These are phyloP conservation scores for Penicillium sp. DNA, from an alignment of 2,329 filamentous ascomycete genomes.

Conservation along the genomic window DNA sequence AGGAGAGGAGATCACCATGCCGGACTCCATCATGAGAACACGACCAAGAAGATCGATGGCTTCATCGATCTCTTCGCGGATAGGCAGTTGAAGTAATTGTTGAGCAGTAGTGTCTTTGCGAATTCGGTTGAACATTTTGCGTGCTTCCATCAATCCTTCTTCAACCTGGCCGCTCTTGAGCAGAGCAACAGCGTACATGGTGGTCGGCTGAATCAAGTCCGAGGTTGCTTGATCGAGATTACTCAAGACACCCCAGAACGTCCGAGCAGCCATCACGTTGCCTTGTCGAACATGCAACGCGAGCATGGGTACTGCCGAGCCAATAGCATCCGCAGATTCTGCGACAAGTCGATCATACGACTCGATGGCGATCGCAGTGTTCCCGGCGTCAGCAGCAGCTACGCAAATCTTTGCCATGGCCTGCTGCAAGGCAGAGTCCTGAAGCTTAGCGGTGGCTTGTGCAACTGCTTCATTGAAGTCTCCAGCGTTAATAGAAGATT, in stretches of 20 bases:
- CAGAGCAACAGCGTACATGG: slow-evolving; percentile 86
- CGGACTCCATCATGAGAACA: slow-evolving; percentile 50
- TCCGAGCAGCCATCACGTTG: slow-evolving; percentile 70
- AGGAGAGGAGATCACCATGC: slow-evolving; percentile 49
- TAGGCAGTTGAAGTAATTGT: slow-evolving; percentile 48
- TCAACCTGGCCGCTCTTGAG: slow-evolving; percentile 79
- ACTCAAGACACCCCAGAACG: slow-evolving; percentile 75
- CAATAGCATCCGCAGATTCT: slow-evolving; percentile 49
- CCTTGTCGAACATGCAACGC: slow-evolving; percentile 82
- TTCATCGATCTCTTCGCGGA: slow-evolving; percentile 80
- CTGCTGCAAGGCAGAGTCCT: slow-evolving; percentile 55
- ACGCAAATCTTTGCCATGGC: slow-evolving; percentile 72
- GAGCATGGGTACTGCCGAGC: slow-evolving; percentile 72
- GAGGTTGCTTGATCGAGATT: slow-evolving; percentile 54
- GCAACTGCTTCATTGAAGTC: slow-evolving; percentile 69
- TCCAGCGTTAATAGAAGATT: slow-evolving; percentile 67
- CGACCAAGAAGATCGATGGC: slow-evolving; percentile 66
- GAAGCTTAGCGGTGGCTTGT: slow-evolving; percentile 61
- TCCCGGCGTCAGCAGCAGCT: slow-evolving; percentile 73
- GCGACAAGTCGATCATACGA: slow-evolving; percentile 60
- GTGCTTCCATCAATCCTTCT: slow-evolving; percentile 74
- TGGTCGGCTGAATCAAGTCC: slow-evolving; percentile 76
- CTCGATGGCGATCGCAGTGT: slow-evolving; percentile 62
- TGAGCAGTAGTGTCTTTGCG: slow-evolving; percentile 56
- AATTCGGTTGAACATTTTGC: slow-evolving; percentile 83